Base-by-base conservation (phyloP, 495 filamentous ascomycete genomes). In the Aspergillus nanangensis region DNA sequence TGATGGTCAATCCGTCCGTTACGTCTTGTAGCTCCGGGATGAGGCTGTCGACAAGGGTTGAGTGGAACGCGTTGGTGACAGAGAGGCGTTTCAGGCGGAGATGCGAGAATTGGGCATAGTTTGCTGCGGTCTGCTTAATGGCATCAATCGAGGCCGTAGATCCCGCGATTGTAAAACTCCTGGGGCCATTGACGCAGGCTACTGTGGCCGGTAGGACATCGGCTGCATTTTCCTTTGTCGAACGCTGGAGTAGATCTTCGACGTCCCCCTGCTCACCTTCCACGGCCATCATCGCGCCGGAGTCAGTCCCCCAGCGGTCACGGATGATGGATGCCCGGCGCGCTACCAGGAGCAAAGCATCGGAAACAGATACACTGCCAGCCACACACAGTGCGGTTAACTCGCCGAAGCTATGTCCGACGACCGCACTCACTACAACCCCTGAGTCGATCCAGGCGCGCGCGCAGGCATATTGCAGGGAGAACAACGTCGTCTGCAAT, bases 51-150 rank as follows among this genome's bases (percentile, higher is more conserved):
- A 73, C 62, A 0, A 79, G 48, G 1, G 45, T 46, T 0, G 69
- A 79, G 45, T 82, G 78, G 48, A 77, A 82, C 0, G 70, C 77
- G 48, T 81, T 70, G 1, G 72, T 74, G 11, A 75, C 71, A 24
- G 66, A 58, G 3, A 80, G 53, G 31, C 57, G 56, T 51, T 75
- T 76, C 24, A 36, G 47, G 31, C 56, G 55, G 21, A 76, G 48
- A 7, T 52, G 43, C 0, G 49, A 17, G 22, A 44, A 13, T 52
- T 42, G 17, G 5, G 5, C 11, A 7, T 29, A 5, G 11, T 29
- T 29, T 5, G 2, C 15, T 11, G 51, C 25, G 8, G 23, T 45
- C 5, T 17, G 25, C 19, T 52, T 44, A 4, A 53, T 35, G 1
- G 52, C 50, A 22, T 69, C 62, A 14, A 76, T 67, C 0, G 64